Base-by-base conservation (phyloP, 495 filamentous ascomycete genomes). In the Polyplosphaeria fusca region DNA sequence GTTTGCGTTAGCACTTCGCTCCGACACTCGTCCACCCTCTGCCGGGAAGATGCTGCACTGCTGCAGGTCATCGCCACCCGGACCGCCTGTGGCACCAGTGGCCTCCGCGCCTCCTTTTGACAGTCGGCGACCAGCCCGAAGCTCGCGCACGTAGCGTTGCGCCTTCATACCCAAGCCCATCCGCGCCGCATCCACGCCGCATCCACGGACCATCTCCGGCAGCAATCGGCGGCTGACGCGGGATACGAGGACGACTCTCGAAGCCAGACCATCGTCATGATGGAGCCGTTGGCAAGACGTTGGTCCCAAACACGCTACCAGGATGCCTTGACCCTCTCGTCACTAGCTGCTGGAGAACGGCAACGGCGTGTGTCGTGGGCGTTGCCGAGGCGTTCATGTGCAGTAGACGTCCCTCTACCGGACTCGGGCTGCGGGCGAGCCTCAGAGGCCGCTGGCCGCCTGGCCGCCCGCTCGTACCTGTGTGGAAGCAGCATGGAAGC, bases 51-150 rank as follows among this genome's bases (percentile, higher is more conserved):
- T 7, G 7, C 47, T 60, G 56, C 56, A 60, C 30, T 7, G 7
- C 47, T 60, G 56, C 56, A 60, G 47, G 56, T 60, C 48, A 60
- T 60, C 30, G 7, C 54, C 54, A 24, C 25, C 24, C 23, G 20
- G 9, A 25, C 16, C 20, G 11, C 23, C 13, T 44, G 22, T 42
- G 39, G 37, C 41, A 35, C 20, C 45, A 32, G 27, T 44, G 37
- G 35, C 43, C 45, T 56, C 27, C 53, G 42, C 39, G 32, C 43
- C 47, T 48, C 44, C 3, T 56, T 47, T 44, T 56, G 30, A 35
- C 30, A 35, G 14, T 7, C 30, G 7, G 7, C 14, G 7, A 32
- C 20, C 27, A 25, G 43, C 14, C 14, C 53, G 43, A 20, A 37
- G 18, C 38, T 27, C 4, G 3, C 27, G 20, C n/a, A n/a, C n/a